Evolutionary conservation across 148 eudicot genomes (phyloP).

Genomic region (Chenopodium berlandieri): DNA sequence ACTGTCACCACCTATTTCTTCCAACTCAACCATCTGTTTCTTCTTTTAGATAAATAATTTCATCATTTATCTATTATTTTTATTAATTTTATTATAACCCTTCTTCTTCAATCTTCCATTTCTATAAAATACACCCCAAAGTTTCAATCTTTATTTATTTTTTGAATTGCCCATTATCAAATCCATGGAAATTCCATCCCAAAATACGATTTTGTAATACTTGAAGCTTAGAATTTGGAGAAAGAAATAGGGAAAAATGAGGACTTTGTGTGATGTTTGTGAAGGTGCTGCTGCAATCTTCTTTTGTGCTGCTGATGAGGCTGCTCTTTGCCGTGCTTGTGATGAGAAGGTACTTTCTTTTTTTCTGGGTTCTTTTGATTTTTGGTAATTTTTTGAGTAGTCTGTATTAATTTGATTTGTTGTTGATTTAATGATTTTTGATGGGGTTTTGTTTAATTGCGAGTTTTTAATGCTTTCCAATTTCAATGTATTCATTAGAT

Average conservation of each 20-base stretch:
- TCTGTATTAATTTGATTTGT: neutral
- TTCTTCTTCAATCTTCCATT: neutral
- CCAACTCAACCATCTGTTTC: neutral
- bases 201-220: neutral
- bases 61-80: too few relatives aligned
- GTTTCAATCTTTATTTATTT: constrained; percentile 5
- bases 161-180: neutral
- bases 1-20: neutral
- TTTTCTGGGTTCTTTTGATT: neutral
- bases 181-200: neutral
- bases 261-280: constrained; percentile 88
- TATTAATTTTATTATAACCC: too few relatives aligned
- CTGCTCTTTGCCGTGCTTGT: constrained; percentile 90
- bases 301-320: constrained; percentile 98
- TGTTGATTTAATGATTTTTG: neutral
- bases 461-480: neutral
- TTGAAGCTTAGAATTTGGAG: neutral
- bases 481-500: neutral
- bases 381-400: neutral
- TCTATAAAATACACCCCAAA: neutral
- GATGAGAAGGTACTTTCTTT: constrained; percentile 68
- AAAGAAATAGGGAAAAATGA: constrained; percentile 39
- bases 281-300: constrained; percentile 87
- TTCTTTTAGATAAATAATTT: neutral
- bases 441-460: constrained; percentile 1